Conservation (phyloP, 345 rosid genomes). For the Moricandia arvensis region DNA sequence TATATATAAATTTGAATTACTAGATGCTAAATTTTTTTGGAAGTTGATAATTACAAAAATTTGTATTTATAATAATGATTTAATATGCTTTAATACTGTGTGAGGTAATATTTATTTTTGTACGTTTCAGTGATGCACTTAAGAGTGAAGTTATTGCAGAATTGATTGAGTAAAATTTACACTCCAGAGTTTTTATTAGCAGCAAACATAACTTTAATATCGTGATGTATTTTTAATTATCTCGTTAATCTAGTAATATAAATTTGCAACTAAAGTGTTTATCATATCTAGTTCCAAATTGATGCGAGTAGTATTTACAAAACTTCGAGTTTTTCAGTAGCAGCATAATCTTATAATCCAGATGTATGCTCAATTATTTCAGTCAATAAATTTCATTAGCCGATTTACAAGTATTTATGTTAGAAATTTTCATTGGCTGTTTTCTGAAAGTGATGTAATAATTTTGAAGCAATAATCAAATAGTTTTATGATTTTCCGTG, state of each 20-base stretch:
- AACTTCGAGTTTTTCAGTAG: background rate
- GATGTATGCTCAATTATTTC: background rate
- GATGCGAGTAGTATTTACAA: too few species aligned
- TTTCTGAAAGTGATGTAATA: background rate
- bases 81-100: too few species aligned
- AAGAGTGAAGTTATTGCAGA: background rate
- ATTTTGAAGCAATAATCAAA: background rate
- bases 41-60: too few species aligned
- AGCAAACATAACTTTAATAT: background rate
- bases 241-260: background rate
- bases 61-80: too few species aligned
- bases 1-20: too few species aligned
- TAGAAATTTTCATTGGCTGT: background rate
- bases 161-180: background rate
- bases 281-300: too few species aligned
- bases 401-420: background rate
- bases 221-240: background rate
- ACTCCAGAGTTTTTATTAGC: background rate
- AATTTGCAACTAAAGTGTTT: too few species aligned
- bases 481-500: background rate
- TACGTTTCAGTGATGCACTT: background rate
- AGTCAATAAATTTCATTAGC: background rate
- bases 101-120: too few species aligned
- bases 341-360: background rate
- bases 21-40: too few species aligned